These are phyloP conservation scores for Albifimbria verrucaria DNA, from an alignment of 2,329 filamentous ascomycete species.

Conservation along the genomic window DNA sequence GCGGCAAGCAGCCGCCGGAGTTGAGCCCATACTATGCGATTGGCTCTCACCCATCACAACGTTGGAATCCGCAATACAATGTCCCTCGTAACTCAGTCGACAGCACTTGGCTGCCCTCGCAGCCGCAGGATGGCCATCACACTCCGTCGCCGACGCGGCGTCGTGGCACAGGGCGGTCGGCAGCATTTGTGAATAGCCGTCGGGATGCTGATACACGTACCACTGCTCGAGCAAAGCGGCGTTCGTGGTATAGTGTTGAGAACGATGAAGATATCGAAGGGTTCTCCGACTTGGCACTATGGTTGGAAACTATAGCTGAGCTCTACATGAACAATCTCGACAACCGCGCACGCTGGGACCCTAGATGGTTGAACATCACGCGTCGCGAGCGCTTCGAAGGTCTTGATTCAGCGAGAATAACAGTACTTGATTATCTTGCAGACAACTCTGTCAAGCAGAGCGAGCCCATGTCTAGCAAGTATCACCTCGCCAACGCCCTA, in stretches of 20 bases:
- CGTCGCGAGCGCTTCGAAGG: conserved; percentile 18
- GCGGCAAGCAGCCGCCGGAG: background rate
- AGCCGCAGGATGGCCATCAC: conserved; percentile 2
- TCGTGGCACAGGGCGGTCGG: conserved; percentile 2
- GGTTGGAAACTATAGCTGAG: conserved; percentile 24
- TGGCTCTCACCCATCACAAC: conserved; percentile 13
- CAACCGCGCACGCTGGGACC: conserved; percentile 21
- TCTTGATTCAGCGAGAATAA: conserved; percentile 12
- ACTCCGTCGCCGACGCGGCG: background rate
- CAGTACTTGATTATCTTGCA: conserved; percentile 18
- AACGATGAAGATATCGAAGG: conserved; percentile 12
- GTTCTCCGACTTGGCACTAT: conserved; percentile 21
- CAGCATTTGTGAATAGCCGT: conserved; percentile 10
- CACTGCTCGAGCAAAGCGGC: background rate
- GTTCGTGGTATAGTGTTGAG: background rate
- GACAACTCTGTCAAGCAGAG: conserved; percentile 8
- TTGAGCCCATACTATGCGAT: background rate
- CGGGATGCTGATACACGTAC: conserved; percentile 14
- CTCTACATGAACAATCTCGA: conserved; percentile 26
- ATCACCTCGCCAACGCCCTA: conserved; percentile 10
- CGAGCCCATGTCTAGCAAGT: conserved; percentile 7
- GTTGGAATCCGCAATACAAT: conserved; percentile 23
- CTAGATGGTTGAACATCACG: conserved; percentile 21
- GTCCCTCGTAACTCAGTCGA: conserved; percentile 18
- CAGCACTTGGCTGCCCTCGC: background rate